Evolutionary conservation across 2,329 filamentous ascomycete genomes (phyloP), one percentile per base, ranked within the genome.

Genomic region (Penicillium sp.): DNA sequence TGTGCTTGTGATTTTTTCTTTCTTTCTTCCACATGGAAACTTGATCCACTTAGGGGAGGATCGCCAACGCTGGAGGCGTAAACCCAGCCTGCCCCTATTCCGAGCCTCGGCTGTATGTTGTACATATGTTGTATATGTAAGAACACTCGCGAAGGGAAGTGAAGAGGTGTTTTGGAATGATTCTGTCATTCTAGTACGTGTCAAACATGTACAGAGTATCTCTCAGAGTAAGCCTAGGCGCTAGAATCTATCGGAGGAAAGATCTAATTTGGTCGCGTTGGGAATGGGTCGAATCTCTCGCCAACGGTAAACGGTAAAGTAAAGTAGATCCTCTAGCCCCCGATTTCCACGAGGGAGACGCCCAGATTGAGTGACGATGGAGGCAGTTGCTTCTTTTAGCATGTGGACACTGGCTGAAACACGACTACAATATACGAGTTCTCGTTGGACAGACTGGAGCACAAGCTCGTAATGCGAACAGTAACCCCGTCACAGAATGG

Each of bases 281-380:
- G 18, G 30, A 54, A 50, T 30, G 51, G 58, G 54, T 52, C 32
- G 58, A 61, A 49, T 57, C 60, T 60, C 49, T 53, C 10, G 48
- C 56, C 54, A 62, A 62, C 55, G 60, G 56, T 55, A 52, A 52
- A 41, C 51, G 41, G 39, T 38, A 55, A 61, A 57, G 58, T 56
- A 51, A 57, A 45, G 60, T 58, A 55, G 61, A 64, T 61, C 61
- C 11, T 19, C 51, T 57, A 53, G 60, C 44, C 51, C 45, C 57
- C 58, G 60, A 63, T 63, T 53, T 51, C 56, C 47, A 62, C 55
- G 51, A 48, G 43, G 54, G 23, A 51, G 30, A 55, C 41, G 46
- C 43, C 34, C 53, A 43, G 46, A 50, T 44, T 50, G 3, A 43
- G 30, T 26, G 18, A 16, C 46, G 18, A 44, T 39, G 46, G 34